Conservation (phyloP, 371 early-diverging fungal genomes). For the Mucor lusitanicus region DNA sequence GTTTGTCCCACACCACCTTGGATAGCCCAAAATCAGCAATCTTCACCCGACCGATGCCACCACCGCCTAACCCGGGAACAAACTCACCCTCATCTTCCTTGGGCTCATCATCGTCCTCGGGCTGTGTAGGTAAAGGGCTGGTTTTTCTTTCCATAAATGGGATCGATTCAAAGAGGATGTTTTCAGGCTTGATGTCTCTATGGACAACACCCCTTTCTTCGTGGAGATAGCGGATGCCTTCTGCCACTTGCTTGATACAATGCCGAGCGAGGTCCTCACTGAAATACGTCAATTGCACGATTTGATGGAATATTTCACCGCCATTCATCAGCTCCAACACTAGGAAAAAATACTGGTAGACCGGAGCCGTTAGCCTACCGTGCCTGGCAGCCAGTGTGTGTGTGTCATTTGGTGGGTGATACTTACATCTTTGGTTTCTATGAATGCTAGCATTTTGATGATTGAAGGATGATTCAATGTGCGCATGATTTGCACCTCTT, state of each 20-base stretch:
- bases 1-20: slow-evolving; percentile 80
- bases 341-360: slow-evolving; percentile 73
- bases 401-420: background rate
- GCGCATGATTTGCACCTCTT: slow-evolving; percentile 89
- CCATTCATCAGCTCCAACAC: slow-evolving; percentile 84
- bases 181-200: slow-evolving; percentile 96
- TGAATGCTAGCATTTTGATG: slow-evolving; percentile 67
- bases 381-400: too few species aligned
- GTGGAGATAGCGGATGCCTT: slow-evolving; percentile 89
- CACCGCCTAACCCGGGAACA: slow-evolving; percentile 72
- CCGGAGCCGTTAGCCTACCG: too few species aligned
- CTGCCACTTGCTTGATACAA: slow-evolving; percentile 86
- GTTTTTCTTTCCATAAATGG: slow-evolving; percentile 55
- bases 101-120: slow-evolving; percentile 50
- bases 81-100: slow-evolving; percentile 78
- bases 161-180: slow-evolving; percentile 83
- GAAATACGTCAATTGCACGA: slow-evolving; percentile 80
- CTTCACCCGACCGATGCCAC: slow-evolving; percentile 82
- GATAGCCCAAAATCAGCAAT: slow-evolving; percentile 88
- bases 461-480: slow-evolving; percentile 80
- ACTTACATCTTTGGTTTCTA: slow-evolving; percentile 55
- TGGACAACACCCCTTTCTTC: slow-evolving; percentile 87
- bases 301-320: slow-evolving; percentile 87
- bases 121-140: slow-evolving; percentile 37
- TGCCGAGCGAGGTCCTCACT: slow-evolving; percentile 78